Conservation (phyloP, 179 eudicot species). For the Nepenthes alata region DNA sequence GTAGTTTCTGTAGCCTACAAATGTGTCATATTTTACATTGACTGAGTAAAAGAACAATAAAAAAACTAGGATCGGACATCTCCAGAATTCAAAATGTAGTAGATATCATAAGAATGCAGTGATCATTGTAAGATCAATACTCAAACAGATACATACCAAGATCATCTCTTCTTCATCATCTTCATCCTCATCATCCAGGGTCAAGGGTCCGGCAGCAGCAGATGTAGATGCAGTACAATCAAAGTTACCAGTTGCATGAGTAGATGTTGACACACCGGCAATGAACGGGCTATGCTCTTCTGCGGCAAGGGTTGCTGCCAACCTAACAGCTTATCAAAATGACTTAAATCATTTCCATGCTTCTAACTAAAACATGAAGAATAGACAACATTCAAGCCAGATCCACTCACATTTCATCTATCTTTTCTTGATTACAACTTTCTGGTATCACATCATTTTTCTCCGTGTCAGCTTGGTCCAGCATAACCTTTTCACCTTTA, state of each 20-base stretch:
- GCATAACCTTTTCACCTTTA: slow-evolving; percentile 52
- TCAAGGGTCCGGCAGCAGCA: slow-evolving; percentile 19
- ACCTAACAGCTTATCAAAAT: slow-evolving; percentile 37
- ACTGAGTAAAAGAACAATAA: too few species aligned
- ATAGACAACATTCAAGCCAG: not conserved
- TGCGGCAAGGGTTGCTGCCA: slow-evolving; percentile 82
- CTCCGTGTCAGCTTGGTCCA: slow-evolving; percentile 21
- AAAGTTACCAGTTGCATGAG: slow-evolving; percentile 18
- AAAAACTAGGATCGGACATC: too few species aligned
- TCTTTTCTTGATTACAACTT: slow-evolving; percentile 42
- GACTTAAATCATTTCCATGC: slow-evolving; percentile 1
- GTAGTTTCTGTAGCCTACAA: too few species aligned
- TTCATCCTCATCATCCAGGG: slow-evolving; percentile 35
- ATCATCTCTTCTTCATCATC: slow-evolving; percentile 87
- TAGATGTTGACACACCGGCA: slow-evolving; percentile 35
- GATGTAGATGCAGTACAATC: slow-evolving; percentile 43
- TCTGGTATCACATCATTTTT: slow-evolving; percentile 9
- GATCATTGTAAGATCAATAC: not conserved
- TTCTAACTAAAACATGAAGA: not conserved
- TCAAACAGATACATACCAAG: slow-evolving; percentile 32
- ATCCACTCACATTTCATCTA: slow-evolving; percentile 64
- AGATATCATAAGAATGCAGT: too few species aligned
- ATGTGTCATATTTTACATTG: too few species aligned
- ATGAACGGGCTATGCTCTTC: slow-evolving; percentile 43
- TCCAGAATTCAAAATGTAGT: too few species aligned